phyloP scores from a whole-genome alignment of 2,329 filamentous ascomycete species.

The Cordyceps farinosa region DNA sequence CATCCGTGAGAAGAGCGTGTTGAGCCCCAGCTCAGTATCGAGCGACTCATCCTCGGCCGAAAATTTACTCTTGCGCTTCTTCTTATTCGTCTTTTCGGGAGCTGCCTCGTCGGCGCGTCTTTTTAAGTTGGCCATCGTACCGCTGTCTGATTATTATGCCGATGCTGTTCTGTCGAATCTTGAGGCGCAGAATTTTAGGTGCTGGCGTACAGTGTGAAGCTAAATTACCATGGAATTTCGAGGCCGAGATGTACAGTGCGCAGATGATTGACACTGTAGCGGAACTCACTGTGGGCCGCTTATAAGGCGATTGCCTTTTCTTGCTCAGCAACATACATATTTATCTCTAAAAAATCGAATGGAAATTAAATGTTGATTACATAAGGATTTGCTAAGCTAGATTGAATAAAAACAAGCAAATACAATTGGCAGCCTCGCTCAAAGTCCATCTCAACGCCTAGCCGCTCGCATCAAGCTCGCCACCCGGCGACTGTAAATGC shows the following conservation, averaged over 20 bases:
- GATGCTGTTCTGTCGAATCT: background rate
- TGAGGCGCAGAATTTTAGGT: slow-evolving; percentile 13
- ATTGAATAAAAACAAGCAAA: background rate
- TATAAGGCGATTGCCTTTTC: background rate
- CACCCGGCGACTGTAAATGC: slow-evolving; percentile 3
- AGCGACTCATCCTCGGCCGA: slow-evolving; percentile 53
- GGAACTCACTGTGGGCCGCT: background rate
- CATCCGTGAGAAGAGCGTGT: slow-evolving; percentile 77
- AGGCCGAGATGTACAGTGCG: background rate
- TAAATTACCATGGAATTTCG: background rate
- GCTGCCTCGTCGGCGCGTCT: slow-evolving; percentile 55
- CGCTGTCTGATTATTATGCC: background rate
- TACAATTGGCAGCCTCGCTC: background rate
- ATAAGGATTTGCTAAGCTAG: background rate
- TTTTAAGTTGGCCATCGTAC: slow-evolving; percentile 40
- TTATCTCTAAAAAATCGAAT: background rate
- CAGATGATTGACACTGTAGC: background rate
- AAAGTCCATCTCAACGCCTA: background rate
- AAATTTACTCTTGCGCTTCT: slow-evolving; percentile 54
- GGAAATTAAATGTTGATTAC: background rate
- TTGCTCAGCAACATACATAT: background rate
- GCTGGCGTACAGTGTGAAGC: slow-evolving; percentile 11
- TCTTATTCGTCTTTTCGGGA: slow-evolving; percentile 45
- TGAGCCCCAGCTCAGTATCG: slow-evolving; percentile 70
- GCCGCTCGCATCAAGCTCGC: background rate